Base-by-base conservation (phyloP, 2,329 filamentous ascomycete genomes). In the Claviceps sorghi region DNA sequence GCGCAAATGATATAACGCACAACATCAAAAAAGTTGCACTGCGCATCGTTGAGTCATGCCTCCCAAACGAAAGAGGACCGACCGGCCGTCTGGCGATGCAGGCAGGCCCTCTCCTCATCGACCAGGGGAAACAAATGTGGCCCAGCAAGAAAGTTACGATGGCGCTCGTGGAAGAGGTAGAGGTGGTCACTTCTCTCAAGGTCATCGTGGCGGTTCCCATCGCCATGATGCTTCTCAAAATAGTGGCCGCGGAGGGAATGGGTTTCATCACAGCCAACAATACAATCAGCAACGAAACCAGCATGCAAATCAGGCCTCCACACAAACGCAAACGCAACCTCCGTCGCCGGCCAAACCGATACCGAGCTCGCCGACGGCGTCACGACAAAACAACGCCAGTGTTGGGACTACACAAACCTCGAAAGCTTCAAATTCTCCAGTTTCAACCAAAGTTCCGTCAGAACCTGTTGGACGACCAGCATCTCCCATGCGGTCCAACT, bases 31-130 rank as follows among this genome's bases (percentile, higher is more conserved):
- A 36, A 52, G 48, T 36, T 50, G 19, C 54, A 54, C 54, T 52
- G 52, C 51, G 34, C 22, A 54, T 52, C 56, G 58, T 57, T 56
- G 60, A 62, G 61, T 59, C 55, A 80, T 81, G 78, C 72, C 76
- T 69, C 72, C 74, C 30, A 81, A 81, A 68, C 73, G 78, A 60
- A 82, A 81, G 73, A 74, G 77, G 64, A 69, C 70, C 61, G 75
- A 79, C 48, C 70, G 77, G 57, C 66, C 65, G 50, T 68, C 69
- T 55, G 65, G 67, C 56, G 77, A 80, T 53, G 71, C 68, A 52
- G 67, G 67, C 56, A 72, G 81, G 55, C 79, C 80, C 21, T 76
- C 80, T 49, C 81, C 82, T 50, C 79, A 84, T 65, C 77, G 79
- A 36, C 80, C 81, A 47, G 73, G 71, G 50, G 76, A 82, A 58